A percentile compares a stretch with the other conserved stretches of the same genome.
Conservation (phyloP, 2,329 filamentous ascomycete species). For the Mollisia scopiformis region DNA sequence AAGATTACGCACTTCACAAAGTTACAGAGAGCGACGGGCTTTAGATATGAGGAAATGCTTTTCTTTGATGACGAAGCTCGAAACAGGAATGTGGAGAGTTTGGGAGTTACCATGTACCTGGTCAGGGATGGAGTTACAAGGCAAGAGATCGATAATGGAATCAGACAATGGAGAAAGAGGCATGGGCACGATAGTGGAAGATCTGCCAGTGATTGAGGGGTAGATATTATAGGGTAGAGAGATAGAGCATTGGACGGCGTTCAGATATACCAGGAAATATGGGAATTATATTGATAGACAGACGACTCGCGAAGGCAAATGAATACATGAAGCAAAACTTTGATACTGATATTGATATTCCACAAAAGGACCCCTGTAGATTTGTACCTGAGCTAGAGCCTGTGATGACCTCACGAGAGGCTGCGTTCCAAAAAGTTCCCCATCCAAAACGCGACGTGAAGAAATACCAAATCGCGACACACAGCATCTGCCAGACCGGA, state of each 20-base stretch:
- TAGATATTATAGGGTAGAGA: background rate
- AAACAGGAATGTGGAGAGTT: slow-evolving; percentile 77
- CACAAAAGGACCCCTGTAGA: slow-evolving; percentile 7
- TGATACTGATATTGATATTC: background rate
- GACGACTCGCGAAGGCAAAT: too few relatives aligned
- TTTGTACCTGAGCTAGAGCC: slow-evolving; percentile 21
- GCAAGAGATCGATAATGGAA: slow-evolving; percentile 77
- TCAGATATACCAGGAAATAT: background rate
- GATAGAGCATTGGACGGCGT: slow-evolving; percentile 10
- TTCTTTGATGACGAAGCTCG: slow-evolving; percentile 94
- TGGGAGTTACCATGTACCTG: slow-evolving; percentile 73
- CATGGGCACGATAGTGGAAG: slow-evolving; percentile 27
- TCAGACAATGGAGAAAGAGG: slow-evolving; percentile 79
- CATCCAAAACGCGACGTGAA: background rate
- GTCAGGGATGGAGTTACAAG: slow-evolving; percentile 79
- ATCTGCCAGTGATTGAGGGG: background rate
- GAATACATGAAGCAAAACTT: background rate
- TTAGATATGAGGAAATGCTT: slow-evolving; percentile 82
- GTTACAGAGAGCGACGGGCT: slow-evolving; percentile 69
- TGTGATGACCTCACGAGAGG: slow-evolving; percentile 22
- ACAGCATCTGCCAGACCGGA: background rate
- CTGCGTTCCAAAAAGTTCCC: slow-evolving; percentile 1
- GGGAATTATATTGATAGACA: background rate
- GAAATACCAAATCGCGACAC: background rate
- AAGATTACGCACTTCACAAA: slow-evolving; percentile 86